These are phyloP conservation scores for Flaveria bidentis DNA, from an alignment of 129 eudicot genomes.

Conservation along the genomic window DNA sequence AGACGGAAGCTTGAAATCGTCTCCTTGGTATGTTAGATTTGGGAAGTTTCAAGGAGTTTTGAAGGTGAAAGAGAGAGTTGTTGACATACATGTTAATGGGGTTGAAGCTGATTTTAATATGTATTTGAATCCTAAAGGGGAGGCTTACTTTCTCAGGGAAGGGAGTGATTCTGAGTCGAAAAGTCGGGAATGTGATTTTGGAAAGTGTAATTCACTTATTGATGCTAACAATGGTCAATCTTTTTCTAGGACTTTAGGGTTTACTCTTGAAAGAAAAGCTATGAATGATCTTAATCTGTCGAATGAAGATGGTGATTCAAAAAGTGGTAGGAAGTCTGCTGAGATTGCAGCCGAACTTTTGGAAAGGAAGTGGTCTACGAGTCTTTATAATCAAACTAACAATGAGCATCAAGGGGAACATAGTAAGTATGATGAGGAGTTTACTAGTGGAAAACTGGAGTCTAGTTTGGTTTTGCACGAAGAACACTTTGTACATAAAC, in stretches of 20 bases:
- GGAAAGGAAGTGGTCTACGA: constrained; percentile 85
- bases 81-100: constrained; percentile 76
- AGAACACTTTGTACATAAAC: constrained; percentile 36
- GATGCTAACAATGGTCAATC: constrained; percentile 45
- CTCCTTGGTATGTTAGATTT: constrained; percentile 95
- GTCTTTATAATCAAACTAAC: constrained; percentile 37
- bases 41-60: constrained; percentile 97
- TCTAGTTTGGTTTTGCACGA: constrained; percentile 41
- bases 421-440: constrained; percentile 18
- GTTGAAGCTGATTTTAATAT: constrained; percentile 74
- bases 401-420: constrained; percentile 20
- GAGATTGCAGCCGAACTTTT: constrained; percentile 93
- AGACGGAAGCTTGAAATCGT: constrained; percentile 82
- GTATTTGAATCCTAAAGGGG: constrained; percentile 83
- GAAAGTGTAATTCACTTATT: constrained; percentile 36
- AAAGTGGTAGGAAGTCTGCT: constrained; percentile 50
- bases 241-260: constrained; percentile 60
- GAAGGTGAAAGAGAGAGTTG: constrained; percentile 72
- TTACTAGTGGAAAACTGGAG: constrained; percentile 28
- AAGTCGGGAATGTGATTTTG: constrained; percentile 46
- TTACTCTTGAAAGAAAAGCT: constrained; percentile 58
- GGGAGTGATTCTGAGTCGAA: constrained; percentile 48
- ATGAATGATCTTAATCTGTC: constrained; percentile 24
- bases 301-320: constrained; percentile 29
- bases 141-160: constrained; percentile 77